Conservation (phyloP, 352 stramenopile genomes). For the Discostella stelligera region DNA sequence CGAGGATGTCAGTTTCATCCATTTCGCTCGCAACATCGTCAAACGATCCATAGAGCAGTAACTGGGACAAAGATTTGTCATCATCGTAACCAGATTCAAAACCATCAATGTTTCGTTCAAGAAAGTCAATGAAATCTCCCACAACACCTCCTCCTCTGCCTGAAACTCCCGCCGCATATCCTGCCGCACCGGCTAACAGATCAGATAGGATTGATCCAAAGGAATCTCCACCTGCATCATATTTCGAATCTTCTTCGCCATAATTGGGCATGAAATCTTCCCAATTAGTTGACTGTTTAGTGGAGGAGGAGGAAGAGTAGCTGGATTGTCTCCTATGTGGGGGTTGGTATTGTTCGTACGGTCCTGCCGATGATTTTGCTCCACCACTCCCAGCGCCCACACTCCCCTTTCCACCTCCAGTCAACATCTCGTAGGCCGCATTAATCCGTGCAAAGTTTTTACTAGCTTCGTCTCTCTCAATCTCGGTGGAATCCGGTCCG, state of each 20-base stretch:
- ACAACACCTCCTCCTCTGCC: constrained; percentile 52
- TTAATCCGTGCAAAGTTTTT: constrained; percentile 79
- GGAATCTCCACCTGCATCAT: constrained; percentile 69
- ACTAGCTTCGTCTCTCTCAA: constrained; percentile 64
- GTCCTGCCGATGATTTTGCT: constrained; percentile 24
- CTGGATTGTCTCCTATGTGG: constrained; percentile 37
- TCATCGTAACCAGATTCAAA: constrained; percentile 57
- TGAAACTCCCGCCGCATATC: constrained; percentile 30
- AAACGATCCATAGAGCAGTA: constrained; percentile 64
- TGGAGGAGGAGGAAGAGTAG: constrained; percentile 36
- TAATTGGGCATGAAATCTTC: constrained; percentile 81
- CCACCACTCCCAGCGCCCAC: constrained; percentile 11
- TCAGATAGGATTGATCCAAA: constrained; percentile 77
- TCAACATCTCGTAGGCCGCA: constrained; percentile 68
- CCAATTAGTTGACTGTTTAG: constrained; percentile 59
- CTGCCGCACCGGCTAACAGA: constrained; percentile 54
- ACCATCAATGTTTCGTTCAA: constrained; percentile 73
- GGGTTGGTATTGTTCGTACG: constrained; percentile 41
- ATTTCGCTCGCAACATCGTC: constrained; percentile 74
- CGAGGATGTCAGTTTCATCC: constrained; percentile 72
- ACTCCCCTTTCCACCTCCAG: constrained; percentile 29
- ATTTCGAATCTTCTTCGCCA: constrained; percentile 59
- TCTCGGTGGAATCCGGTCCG: constrained; percentile 42
- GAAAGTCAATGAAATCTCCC: constrained; percentile 76
- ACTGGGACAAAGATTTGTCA: constrained; percentile 45